Percentiles rank a stretch among this genome's conserved stretches.
phyloP scores from a whole-genome alignment of 2,329 filamentous ascomycete genomes.

The Golovinomyces cichoracearum region DNA sequence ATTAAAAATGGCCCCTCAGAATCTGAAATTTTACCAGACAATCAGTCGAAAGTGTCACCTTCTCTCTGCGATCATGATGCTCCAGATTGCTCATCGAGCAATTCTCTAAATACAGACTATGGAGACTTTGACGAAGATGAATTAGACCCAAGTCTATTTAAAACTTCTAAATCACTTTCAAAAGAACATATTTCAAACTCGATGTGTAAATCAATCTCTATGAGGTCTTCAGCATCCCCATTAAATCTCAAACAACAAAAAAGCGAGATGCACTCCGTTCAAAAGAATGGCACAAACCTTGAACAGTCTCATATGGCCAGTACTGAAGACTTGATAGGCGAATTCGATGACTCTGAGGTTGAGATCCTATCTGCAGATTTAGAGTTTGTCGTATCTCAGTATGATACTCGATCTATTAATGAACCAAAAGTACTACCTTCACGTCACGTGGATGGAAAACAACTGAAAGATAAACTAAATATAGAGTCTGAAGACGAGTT shows the following conservation, averaged over 20 bases:
- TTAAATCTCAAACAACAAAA: neutral
- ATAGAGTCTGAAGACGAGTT: conserved; percentile 45
- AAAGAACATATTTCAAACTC: neutral
- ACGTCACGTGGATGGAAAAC: neutral
- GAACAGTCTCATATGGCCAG: neutral
- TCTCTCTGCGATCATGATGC: neutral
- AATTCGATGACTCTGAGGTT: conserved; percentile 42
- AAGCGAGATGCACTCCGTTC: conserved; percentile 5
- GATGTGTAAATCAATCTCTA: neutral
- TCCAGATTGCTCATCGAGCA: neutral
- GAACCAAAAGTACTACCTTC: neutral
- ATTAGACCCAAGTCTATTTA: conserved; percentile 18
- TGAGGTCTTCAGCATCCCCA: neutral
- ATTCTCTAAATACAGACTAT: conserved; percentile 11
- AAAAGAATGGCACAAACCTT: neutral
- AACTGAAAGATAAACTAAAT: conserved; percentile 10
- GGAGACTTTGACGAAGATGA: conserved; percentile 28
- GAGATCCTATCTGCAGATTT: conserved; percentile 32
- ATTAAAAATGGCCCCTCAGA: neutral
- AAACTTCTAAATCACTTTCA: conserved; percentile 25
- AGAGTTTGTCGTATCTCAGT: conserved; percentile 29
- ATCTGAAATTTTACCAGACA: neutral
- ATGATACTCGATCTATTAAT: conserved; percentile 18
- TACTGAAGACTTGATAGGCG: conserved; percentile 18
- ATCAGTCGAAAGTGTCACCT: neutral